phyloP scores from a whole-genome alignment of 2,329 filamentous ascomycete genomes.

The Albophoma yamanashiensis region DNA sequence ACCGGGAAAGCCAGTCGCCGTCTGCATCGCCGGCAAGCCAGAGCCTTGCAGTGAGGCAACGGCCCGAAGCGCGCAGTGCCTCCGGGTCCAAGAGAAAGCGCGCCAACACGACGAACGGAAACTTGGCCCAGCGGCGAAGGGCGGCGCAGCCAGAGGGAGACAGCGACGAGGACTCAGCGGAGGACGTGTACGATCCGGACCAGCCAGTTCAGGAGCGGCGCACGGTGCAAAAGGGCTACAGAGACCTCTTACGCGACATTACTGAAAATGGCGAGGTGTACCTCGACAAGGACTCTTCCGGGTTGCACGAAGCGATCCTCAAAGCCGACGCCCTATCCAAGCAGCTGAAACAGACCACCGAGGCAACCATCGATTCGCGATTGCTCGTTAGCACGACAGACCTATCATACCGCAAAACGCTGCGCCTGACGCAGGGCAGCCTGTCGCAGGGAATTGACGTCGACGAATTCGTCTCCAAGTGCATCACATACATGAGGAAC shows the following conservation, averaged over 20 bases:
- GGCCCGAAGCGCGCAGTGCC: constrained; percentile 8
- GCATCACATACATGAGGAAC: constrained; percentile 74
- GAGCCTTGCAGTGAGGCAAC: constrained; percentile 14
- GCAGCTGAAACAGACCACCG: constrained; percentile 74
- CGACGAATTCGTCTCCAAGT: constrained; percentile 86
- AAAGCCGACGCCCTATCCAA: constrained; percentile 55
- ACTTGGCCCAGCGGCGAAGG: constrained; percentile 11
- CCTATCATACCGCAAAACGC: constrained; percentile 66
- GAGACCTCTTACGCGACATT: constrained; percentile 50
- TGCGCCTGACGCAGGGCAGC: constrained; percentile 63
- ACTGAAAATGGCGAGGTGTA: constrained; percentile 66
- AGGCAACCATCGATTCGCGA: constrained; percentile 85
- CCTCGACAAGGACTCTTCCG: constrained; percentile 52
- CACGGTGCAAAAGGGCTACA: constrained; percentile 55
- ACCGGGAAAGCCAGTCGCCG: constrained; percentile 8
- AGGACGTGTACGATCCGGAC: constrained; percentile 65
- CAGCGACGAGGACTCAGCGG: constrained; percentile 7
- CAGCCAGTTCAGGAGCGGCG: constrained; percentile 68
- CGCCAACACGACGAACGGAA: constrained; percentile 11
- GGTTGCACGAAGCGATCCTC: constrained; percentile 54
- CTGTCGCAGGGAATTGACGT: constrained; percentile 68
- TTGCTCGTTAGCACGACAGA: constrained; percentile 74
- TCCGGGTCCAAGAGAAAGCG: constrained; percentile 23
- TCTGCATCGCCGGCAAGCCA: constrained; percentile 8
- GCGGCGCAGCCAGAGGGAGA: constrained; percentile 6